A percentile compares a stretch with the other conserved stretches of the same genome.
Evolutionary conservation across 345 rosid genomes (phyloP).

Genomic region (Laguncularia racemosa): DNA sequence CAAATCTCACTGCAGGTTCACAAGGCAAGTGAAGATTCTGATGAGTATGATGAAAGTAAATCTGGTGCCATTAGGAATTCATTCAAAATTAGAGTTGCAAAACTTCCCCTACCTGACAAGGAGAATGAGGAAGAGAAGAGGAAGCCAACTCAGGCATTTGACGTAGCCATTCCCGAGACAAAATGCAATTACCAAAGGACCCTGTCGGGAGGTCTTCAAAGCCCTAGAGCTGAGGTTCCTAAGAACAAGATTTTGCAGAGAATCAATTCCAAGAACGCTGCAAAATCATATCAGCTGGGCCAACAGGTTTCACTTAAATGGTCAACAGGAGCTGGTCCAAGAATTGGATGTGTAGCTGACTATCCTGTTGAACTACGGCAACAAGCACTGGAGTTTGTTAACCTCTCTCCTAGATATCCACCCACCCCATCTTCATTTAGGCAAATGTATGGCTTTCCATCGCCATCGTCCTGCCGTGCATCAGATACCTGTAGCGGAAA

Average conservation of each 20-base stretch:
- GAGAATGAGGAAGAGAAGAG: conserved; percentile 16
- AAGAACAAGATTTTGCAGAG: conserved; percentile 51
- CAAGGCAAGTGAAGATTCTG: conserved; percentile 59
- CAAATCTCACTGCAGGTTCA: conserved; percentile 31
- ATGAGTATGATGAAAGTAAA: conserved; percentile 35
- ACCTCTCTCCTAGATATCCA: conserved; percentile 56
- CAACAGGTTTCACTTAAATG: conserved; percentile 74
- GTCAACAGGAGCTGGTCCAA: conserved; percentile 91
- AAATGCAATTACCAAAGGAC: conserved; percentile 49
- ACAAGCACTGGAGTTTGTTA: conserved; percentile 80
- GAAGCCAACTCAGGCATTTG: conserved; percentile 14
- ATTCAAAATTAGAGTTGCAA: conserved; percentile 7
- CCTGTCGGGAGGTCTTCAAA: conserved; percentile 70
- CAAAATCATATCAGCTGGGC: conserved; percentile 70
- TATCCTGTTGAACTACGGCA: conserved; percentile 64
- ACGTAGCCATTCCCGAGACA: conserved; percentile 14
- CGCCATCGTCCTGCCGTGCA: too few relatives aligned
- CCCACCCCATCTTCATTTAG: conserved; percentile 7
- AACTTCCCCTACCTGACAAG: conserved; percentile 15
- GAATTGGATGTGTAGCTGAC: conserved; percentile 93
- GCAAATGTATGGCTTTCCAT: background rate
- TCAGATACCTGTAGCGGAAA: too few relatives aligned
- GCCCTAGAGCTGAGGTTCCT: conserved; percentile 65
- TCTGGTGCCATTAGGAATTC: conserved; percentile 2
- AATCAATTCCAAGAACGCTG: conserved; percentile 79